Evolutionary conservation across 2,329 filamentous ascomycete species (phyloP), one percentile per base, ranked within the genome.

Genomic region (Scedosporium apiospermum): DNA sequence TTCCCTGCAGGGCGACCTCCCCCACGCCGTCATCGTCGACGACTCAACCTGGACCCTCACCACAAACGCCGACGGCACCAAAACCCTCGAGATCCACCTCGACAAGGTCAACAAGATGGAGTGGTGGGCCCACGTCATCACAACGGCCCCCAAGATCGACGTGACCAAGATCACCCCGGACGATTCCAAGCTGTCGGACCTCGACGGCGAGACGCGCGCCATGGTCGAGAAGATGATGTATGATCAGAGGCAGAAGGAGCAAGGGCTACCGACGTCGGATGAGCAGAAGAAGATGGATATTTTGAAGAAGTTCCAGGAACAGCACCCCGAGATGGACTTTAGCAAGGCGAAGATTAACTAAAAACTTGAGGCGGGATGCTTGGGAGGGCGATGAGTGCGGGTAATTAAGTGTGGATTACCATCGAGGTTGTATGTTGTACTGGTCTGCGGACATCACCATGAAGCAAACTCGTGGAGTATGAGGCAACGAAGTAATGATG

Each of bases 191-290:
- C 81, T 99, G 71, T 88, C 89, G 63, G 95, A 99, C 74, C 80
- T 99, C 68, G 93, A 98, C 72, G 95, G 95, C 65, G 90, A 96
- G 81, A 99, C 95, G 62, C 85, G 95, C 66, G 85, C 87, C 64
- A 98, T 99, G 93, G 95, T 99, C 55, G 95, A 99, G 86, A 99
- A 99, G 85, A 99, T 99, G 95, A 99, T 99, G 95, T 99, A 84
- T 71, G 95, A 99, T 79, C 95, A 99, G 82, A 83, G 90, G 68
- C 93, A 98, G 80, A 99, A 99, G 85, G 93, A 98, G 80, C 80
- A 84, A 75, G 95, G 95, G 4, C 83, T 89, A 75, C 91, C 92
- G 57, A 92, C 88, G 12, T 96, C 91, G 67, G 95, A 98, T 68
- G 95, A 99, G 80, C 88, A 96, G 82, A 91, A 93, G 82, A 98